phyloP scores from a whole-genome alignment of 306 rosid species.

The Fragaria iinumae region DNA sequence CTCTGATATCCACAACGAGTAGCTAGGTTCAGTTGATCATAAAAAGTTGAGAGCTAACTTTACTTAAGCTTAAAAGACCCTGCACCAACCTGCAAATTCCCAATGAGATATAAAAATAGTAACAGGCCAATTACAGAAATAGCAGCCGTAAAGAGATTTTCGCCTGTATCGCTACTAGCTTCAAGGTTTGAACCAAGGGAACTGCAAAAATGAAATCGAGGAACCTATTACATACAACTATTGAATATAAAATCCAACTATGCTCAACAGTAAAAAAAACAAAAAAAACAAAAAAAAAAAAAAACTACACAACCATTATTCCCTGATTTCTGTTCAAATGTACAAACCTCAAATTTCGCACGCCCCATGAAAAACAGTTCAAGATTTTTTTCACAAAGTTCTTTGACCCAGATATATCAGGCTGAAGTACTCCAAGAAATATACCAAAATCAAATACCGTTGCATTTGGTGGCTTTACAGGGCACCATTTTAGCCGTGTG shows the following conservation, averaged over 20 bases:
- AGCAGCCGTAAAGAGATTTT: slow-evolving; percentile 19
- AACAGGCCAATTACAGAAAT: slow-evolving; percentile 25
- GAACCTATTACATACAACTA: neutral
- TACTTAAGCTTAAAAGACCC: neutral
- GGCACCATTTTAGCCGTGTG: too few relatives aligned
- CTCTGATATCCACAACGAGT: neutral
- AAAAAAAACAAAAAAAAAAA: too few relatives aligned
- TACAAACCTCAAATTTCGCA: slow-evolving; percentile 33
- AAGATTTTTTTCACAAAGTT: too few relatives aligned
- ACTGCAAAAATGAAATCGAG: neutral
- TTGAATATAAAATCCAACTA: neutral
- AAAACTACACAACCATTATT: too few relatives aligned
- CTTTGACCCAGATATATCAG: too few relatives aligned
- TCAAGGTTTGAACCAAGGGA: slow-evolving; percentile 28
- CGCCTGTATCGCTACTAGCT: slow-evolving; percentile 23
- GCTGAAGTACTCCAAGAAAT: too few relatives aligned
- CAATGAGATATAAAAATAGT: slow-evolving; percentile 27
- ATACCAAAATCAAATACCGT: too few relatives aligned
- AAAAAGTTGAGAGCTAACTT: neutral
- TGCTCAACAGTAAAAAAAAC: neutral
- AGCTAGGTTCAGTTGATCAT: neutral
- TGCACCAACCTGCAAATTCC: slow-evolving; percentile 27
- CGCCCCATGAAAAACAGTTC: slow-evolving; percentile 33
- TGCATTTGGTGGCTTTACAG: too few relatives aligned
- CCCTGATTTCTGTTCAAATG: neutral